Conservation (phyloP, 176 grass and related monocot species). For the maize (Zea mays) region DNA sequence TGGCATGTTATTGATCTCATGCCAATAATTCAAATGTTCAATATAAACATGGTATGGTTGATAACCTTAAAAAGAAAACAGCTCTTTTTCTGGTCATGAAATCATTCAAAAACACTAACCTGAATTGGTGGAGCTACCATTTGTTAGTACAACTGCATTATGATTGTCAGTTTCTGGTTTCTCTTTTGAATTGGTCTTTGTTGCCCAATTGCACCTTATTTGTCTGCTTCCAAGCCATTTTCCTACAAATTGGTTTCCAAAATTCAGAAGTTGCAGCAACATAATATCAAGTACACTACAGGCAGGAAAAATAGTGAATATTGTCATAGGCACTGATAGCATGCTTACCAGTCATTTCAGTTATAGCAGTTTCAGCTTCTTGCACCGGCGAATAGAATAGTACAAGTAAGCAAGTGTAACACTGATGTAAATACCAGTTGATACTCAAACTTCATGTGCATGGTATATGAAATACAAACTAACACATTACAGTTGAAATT, state of each 20-base stretch:
- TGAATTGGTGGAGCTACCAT: conserved; percentile 60
- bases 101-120: conserved; percentile 44
- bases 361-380: conserved; percentile 86
- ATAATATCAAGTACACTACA: conserved; percentile 11
- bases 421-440: conserved; percentile 2
- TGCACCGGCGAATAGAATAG: conserved; percentile 39
- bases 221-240: conserved; percentile 92
- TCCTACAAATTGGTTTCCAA: conserved; percentile 37
- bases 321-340: background rate
- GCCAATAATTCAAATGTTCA: conserved; percentile 1
- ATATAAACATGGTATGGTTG: background rate
- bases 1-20: conserved; percentile 5
- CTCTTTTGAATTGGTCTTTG: conserved; percentile 68
- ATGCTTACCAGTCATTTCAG: conserved; percentile 73
- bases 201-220: conserved; percentile 86
- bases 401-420: background rate
- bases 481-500: background rate
- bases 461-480: background rate
- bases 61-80: background rate
- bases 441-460: conserved; percentile 17
- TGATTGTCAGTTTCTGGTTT: conserved; percentile 71
- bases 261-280: conserved; percentile 24
- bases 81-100: conserved; percentile 11
- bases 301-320: background rate
- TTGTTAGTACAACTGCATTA: conserved; percentile 73